phyloP scores from a whole-genome alignment of 2,329 filamentous ascomycete genomes.

The Scedosporium dehoogii region DNA sequence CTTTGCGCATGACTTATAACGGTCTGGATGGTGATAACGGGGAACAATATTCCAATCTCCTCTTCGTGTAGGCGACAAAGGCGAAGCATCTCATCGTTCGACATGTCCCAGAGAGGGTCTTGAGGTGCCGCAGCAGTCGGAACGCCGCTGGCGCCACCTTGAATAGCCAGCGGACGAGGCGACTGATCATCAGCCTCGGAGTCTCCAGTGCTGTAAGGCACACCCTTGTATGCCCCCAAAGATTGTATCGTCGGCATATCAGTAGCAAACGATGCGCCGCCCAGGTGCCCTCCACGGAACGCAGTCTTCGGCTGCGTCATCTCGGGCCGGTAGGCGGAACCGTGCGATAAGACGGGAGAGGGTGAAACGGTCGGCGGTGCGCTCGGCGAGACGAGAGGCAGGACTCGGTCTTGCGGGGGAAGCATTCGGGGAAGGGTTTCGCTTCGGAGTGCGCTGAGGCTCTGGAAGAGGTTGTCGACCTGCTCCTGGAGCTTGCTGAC shows the following conservation, averaged over 20 bases:
- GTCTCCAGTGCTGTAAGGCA: conserved; percentile 22
- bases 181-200: conserved; percentile 3
- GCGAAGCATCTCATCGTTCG: conserved; percentile 68
- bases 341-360: conserved; percentile 34
- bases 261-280: background rate
- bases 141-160: background rate
- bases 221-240: conserved; percentile 66
- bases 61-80: conserved; percentile 76
- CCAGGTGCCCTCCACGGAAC: conserved; percentile 50
- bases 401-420: conserved; percentile 1
- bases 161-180: background rate
- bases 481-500: conserved; percentile 72
- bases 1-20: conserved; percentile 61
- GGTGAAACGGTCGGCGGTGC: conserved; percentile 20
- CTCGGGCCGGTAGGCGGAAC: conserved; percentile 32
- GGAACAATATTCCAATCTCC: conserved; percentile 88
- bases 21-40: conserved; percentile 64
- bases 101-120: conserved; percentile 75
- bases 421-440: conserved; percentile 6
- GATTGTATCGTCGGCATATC: conserved; percentile 56
- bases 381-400: background rate
- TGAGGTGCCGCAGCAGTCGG: conserved; percentile 4
- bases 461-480: conserved; percentile 66
- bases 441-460: conserved; percentile 35
- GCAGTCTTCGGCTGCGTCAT: conserved; percentile 44